Conservation (phyloP, 257 asterid genomes). For the Verbascum thapsus region DNA sequence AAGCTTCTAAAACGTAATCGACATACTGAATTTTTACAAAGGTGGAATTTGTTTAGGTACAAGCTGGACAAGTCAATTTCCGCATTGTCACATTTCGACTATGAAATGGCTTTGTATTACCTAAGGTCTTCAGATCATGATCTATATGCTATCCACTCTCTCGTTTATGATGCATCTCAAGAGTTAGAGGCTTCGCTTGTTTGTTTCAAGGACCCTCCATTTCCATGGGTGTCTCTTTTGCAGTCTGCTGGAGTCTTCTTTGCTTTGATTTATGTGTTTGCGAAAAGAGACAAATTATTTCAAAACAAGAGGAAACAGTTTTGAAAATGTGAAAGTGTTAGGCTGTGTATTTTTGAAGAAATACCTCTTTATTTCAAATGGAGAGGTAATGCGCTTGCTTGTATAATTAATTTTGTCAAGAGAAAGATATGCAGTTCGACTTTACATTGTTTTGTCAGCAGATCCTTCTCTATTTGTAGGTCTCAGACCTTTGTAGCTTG, state of each 20-base stretch:
- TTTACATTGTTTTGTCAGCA: slow-evolving; percentile 23
- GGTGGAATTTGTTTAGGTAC: slow-evolving; percentile 89
- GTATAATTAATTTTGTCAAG: slow-evolving; percentile 35
- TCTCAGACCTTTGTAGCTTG: slow-evolving; percentile 12
- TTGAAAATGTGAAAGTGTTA: slow-evolving; percentile 41
- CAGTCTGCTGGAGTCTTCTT: slow-evolving; percentile 54
- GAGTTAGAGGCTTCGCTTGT: slow-evolving; percentile 80
- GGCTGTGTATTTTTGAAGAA: slow-evolving; percentile 37
- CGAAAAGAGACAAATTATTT: slow-evolving; percentile 72
- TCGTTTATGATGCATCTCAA: slow-evolving; percentile 76
- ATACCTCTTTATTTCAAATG: slow-evolving; percentile 39
- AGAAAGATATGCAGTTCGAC: slow-evolving; percentile 31
- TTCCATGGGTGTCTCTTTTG: slow-evolving; percentile 71
- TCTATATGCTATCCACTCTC: slow-evolving; percentile 72
- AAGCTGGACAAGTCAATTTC: slow-evolving; percentile 83
- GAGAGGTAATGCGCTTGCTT: slow-evolving; percentile 40
- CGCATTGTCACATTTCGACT: slow-evolving; percentile 84
- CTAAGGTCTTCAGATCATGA: slow-evolving; percentile 86
- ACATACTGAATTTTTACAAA: slow-evolving; percentile 61
- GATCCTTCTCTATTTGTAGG: background rate
- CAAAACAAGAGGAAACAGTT: slow-evolving; percentile 92
- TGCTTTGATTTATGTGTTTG: slow-evolving; percentile 54
- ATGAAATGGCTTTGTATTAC: slow-evolving; percentile 75
- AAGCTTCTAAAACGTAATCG: slow-evolving; percentile 61
- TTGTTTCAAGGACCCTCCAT: slow-evolving; percentile 93